Base-by-base conservation (phyloP, 179 eudicot genomes). In the Sideroxylon spinosum region DNA sequence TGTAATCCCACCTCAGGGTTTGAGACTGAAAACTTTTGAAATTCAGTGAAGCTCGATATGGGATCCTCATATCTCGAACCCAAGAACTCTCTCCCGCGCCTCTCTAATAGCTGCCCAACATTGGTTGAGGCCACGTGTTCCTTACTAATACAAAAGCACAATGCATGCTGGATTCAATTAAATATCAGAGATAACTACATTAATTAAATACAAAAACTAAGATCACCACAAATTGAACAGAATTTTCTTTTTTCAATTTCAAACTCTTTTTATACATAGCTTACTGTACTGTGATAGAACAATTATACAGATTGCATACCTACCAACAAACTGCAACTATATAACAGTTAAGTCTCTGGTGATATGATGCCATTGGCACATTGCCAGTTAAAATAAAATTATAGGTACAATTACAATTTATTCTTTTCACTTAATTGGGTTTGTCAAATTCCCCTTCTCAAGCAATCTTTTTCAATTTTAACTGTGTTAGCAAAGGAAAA, bases 1-100 rank as follows among this genome's bases (percentile, higher is more conserved):
- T 49, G 0, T 14, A 44, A 52, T 0, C 49, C 16, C 77, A 93
- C 99, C 95, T 92, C 97, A 53, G 91, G 96, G 62, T 93, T 90
- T 68, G 82, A 82, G 83, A 90, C 93, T 11, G 99, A 91, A 83
- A 92, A 92, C 77, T 88, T 85, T 82, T 91, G 98, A 75, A 95
- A 92, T 72, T 88, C 91, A 57, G 85, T 81, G 86, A 91, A 95
- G 89, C 94, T 92, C 49, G 91, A 88, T 78, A 95, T 77, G 55
- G 97, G 99, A 81, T 92, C 93, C 85, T 85, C 84, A 74, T 93
- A 95, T 78, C 46, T 84, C 61, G 87, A 74, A 68, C 93, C 94
- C 63, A 95, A 80, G 73, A 93, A 82, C 62, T 90, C 92, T 81
- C 86, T 86, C 46, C 99, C 99, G 12, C 74, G 83, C 79, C 83